A percentile compares a stretch with the other conserved stretches of the same genome.
phyloP scores from a whole-genome alignment of 2,329 filamentous ascomycete genomes.

The Stenocarpella maydis region DNA sequence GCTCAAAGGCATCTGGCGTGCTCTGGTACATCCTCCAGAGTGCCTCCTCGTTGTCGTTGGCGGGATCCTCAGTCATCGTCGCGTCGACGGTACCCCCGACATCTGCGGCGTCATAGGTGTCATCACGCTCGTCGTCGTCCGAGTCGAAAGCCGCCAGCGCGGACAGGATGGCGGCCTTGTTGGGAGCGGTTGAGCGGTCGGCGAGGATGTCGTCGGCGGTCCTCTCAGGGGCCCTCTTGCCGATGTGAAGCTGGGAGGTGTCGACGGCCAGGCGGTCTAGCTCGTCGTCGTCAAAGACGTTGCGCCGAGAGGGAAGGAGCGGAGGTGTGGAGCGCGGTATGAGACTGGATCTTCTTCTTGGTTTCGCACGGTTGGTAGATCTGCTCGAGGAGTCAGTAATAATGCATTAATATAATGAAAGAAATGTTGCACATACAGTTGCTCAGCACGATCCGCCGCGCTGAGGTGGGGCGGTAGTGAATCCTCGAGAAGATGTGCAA shows the following conservation, averaged over 20 bases:
- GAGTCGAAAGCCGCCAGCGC: conserved; percentile 89
- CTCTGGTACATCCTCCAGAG: conserved; percentile 78
- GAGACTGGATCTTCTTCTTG: conserved; percentile 48
- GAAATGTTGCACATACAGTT: conserved; percentile 57
- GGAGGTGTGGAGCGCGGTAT: conserved; percentile 68
- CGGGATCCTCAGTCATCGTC: conserved; percentile 48
- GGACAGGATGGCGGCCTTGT: conserved; percentile 87
- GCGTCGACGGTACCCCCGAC: conserved; percentile 88
- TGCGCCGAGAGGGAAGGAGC: conserved; percentile 67
- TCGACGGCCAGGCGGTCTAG: conserved; percentile 76
- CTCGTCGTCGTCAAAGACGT: conserved; percentile 82
- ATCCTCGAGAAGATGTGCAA: conserved; percentile 82
- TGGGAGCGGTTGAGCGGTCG: conserved; percentile 70
- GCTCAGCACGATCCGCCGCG: conserved; percentile 68
- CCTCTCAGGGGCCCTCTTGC: conserved; percentile 69
- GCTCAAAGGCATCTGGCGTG: conserved; percentile 71
- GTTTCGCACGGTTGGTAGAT: conserved; percentile 38
- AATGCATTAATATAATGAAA: conserved; percentile 21
- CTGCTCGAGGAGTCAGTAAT: conserved; percentile 38
- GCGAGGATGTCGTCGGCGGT: conserved; percentile 78
- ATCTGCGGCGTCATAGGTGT: conserved; percentile 93
- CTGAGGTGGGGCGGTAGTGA: conserved; percentile 75
- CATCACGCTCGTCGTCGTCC: conserved; percentile 95
- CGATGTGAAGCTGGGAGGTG: conserved; percentile 77
- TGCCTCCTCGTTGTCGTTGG: conserved; percentile 69